Base-by-base conservation (phyloP, 805 yeast genomes). In the Wickerhamomyces rabaulensis region DNA sequence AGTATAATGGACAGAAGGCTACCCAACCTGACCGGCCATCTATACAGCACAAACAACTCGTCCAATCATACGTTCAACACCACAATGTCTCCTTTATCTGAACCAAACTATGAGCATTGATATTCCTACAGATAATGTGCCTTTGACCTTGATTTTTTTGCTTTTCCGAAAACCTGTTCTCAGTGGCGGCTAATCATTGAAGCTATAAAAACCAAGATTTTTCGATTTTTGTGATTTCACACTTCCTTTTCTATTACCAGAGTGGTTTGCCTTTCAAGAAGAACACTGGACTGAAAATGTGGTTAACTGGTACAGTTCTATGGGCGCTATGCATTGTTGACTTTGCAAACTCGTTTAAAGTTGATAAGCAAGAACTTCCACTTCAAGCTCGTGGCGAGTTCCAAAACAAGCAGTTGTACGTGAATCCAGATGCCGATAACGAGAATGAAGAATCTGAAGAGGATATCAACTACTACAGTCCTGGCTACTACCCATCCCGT, bases 1-100 rank as follows among this genome's bases (percentile, higher is more conserved):
- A 78, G 85, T 52, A 80, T 83, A 9, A 66, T 80, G 66, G 88
- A 81, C 9, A 58, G 69, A 27, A 59, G 63, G 16, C 22, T 50
- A 52, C 39, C 52, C 47, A 49, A 50, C 54, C 46, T 51, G 60
- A 56, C 47, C 46, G 31, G 47, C 26, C 43, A 55, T 42, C 36
- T 52, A 27, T 44, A 48, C 50, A 16, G 46, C 43, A 36, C 55
- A 16, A 48, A 53, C 41, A 54, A 55, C 46, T 46, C 56, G 12
- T 53, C 59, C 40, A 42, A 40, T 13, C 46, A 50, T 10, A 51
- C 59, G 1, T 41, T 57, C 40, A 44, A 44, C n/a, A 52, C 55
- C 3, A 17, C 46, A 6, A 42, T 44, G 44, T 47, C 54, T 22
- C 47, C 49, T 4, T 20, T 16, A 5, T 45, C 36, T 9, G 36